Evolutionary conservation across 2,329 filamentous ascomycete species (phyloP), one percentile per base, ranked within the genome.

Genomic region (Aspergillus pseudonomiae): DNA sequence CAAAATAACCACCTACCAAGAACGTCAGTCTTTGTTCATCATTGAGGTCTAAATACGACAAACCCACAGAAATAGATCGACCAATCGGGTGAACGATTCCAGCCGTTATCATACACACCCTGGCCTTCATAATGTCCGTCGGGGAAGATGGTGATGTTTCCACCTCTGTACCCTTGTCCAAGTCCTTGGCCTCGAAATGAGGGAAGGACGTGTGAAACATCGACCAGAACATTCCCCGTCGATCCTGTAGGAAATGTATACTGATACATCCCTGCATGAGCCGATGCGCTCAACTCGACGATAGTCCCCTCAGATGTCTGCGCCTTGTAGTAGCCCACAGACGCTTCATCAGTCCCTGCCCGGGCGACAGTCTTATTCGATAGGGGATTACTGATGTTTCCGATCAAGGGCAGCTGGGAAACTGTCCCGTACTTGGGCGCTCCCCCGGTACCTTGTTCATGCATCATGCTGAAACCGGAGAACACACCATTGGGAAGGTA

Each of bases 351-450:
- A 28, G 82, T 67, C 68, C 74, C 68, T 65, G 82, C 81, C 75
- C 89, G 83, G 0, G 81, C 82, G 28, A 88, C 80, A n/a, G 84
- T 85, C 39, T 86, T 79, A 65, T 86, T 83, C 5, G 77, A 80
- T 28, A 90, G 76, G 2, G 88, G 87, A 62, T 90, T 84, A 9
- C 67, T 69, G 48, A 88, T 74, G 19, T 71, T 72, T 0, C 85
- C 85, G 0, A 83, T 69, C 0, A 86, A 74, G 0, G 86, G 87
- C 74, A 89, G 80, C 74, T 89, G 87, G 1, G 85, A 80, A 36
- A 89, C 84, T 1, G 89, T 86, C 5, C 89, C 89, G 64, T 91
- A 91, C 73, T 91, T 91, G 1, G 89, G 88, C 1, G 87, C 87
- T 1, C 89, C 89, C 9, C 89, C 89, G 0, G 88, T 91, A 3